Conservation (phyloP, 2,329 filamentous ascomycete genomes). For the Exophiala xenobiotica region DNA sequence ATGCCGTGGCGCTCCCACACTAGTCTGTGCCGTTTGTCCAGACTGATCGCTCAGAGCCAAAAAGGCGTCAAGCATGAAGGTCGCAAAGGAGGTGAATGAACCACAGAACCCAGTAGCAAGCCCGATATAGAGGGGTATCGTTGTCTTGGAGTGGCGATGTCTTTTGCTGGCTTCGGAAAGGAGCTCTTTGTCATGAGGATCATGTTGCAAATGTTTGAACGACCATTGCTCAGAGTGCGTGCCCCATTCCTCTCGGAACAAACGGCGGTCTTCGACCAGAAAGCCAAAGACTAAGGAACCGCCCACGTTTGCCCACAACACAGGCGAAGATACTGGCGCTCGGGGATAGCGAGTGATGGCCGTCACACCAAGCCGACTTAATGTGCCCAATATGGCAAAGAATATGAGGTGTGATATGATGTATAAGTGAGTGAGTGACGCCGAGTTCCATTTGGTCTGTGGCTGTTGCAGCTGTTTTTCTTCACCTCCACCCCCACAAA, state of each 20-base stretch:
- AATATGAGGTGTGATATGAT: too few relatives aligned
- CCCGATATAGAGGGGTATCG: constrained; percentile 77
- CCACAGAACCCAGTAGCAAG: constrained; percentile 81
- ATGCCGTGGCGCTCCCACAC: neutral
- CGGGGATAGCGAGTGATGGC: constrained; percentile 73
- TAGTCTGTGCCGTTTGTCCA: constrained; percentile 8
- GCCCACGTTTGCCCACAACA: constrained; percentile 79
- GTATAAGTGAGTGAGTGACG: too few relatives aligned
- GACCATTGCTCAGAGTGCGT: constrained; percentile 23
- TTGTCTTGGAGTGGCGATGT: constrained; percentile 62
- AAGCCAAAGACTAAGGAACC: constrained; percentile 80
- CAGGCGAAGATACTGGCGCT: constrained; percentile 68
- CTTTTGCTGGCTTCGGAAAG: neutral
- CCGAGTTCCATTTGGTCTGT: too few relatives aligned
- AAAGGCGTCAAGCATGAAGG: constrained; percentile 74
- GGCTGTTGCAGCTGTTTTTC: too few relatives aligned
- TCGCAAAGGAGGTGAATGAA: constrained; percentile 81
- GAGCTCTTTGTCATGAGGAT: constrained; percentile 47
- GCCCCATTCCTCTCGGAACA: constrained; percentile 57
- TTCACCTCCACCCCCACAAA: too few relatives aligned
- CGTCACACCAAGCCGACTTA: constrained; percentile 73
- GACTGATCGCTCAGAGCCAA: constrained; percentile 71
- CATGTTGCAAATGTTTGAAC: constrained; percentile 43
- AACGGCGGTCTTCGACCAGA: constrained; percentile 67
- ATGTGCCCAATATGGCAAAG: constrained; percentile 76